Conservation (phyloP, 805 yeast species). For the Debaryomyces prosopidis region DNA sequence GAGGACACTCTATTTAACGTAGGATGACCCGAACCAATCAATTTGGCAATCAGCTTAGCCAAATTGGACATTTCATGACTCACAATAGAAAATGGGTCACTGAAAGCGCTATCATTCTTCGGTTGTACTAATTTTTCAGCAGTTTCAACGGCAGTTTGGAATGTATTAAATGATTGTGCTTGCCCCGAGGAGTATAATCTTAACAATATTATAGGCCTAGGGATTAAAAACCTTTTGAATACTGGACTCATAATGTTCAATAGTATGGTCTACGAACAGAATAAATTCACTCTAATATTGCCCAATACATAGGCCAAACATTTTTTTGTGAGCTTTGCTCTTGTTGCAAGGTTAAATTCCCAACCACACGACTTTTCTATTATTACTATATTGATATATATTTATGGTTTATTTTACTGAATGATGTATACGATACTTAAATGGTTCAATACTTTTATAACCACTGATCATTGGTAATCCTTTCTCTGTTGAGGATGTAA, state of each 20-base stretch:
- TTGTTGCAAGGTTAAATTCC: too few species aligned
- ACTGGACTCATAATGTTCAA: constrained; percentile 1
- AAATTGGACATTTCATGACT: constrained; percentile 89
- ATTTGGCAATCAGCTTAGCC: constrained; percentile 80
- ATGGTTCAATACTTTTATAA: too few species aligned
- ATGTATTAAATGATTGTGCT: constrained; percentile 14
- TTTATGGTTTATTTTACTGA: too few species aligned
- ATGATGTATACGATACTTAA: too few species aligned
- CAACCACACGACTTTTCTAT: too few species aligned
- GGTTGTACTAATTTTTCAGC: constrained; percentile 79
- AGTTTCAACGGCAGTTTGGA: constrained; percentile 61
- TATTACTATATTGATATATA: too few species aligned
- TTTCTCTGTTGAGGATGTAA: constrained; percentile 44
- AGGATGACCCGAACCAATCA: constrained; percentile 94
- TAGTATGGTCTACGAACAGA: too few species aligned
- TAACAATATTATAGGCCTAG: background rate
- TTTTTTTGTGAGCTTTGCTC: too few species aligned
- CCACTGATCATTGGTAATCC: constrained; percentile 9
- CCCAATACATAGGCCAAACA: too few species aligned
- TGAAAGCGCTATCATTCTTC: constrained; percentile 41
- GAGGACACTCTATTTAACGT: constrained; percentile 88
- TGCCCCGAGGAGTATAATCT: background rate
- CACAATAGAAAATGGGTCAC: constrained; percentile 88
- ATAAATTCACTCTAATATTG: too few species aligned
- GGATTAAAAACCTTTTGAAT: background rate